A percentile compares a stretch with the other conserved stretches of the same genome.
phyloP scores from a whole-genome alignment of 257 asterid species.

The Fraxinus excelsior region DNA sequence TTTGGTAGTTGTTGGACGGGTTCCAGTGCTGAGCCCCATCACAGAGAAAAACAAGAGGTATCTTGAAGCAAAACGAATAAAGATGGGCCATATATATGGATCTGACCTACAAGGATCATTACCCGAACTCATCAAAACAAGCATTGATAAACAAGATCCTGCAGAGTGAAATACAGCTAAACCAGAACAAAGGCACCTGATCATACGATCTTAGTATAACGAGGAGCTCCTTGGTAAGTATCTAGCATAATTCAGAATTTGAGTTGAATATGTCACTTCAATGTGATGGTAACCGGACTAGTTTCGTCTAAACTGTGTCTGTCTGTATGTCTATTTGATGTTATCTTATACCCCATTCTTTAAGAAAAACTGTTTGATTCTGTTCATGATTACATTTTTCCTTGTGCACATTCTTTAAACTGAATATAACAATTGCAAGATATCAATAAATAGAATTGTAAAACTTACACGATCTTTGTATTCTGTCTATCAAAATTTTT shows the following conservation, averaged over 20 bases:
- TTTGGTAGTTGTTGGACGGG: slow-evolving; percentile 75
- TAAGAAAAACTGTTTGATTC: neutral
- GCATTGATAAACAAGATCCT: slow-evolving; percentile 32
- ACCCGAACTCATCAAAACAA: slow-evolving; percentile 35
- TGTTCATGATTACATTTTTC: neutral
- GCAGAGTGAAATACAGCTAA: slow-evolving; percentile 17
- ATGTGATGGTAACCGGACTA: neutral
- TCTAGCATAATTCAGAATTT: neutral
- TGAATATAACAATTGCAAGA: neutral
- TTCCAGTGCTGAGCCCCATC: slow-evolving; percentile 74
- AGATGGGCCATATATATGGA: slow-evolving; percentile 82
- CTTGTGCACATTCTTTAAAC: neutral
- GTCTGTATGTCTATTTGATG: neutral
- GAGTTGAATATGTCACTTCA: neutral
- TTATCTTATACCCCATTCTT: neutral
- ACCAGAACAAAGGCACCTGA: slow-evolving; percentile 7
- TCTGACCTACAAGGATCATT: slow-evolving; percentile 55
- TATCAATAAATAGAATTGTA: neutral
- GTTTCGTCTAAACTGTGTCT: neutral
- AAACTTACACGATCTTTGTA: neutral
- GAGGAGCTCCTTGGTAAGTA: neutral
- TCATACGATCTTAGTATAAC: slow-evolving; percentile 11
- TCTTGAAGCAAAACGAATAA: slow-evolving; percentile 67
- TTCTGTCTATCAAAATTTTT: neutral
- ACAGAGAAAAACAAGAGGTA: slow-evolving; percentile 77